Evolutionary conservation across 2,329 filamentous ascomycete species (phyloP).

Genomic region (Fusarium sambucinum): DNA sequence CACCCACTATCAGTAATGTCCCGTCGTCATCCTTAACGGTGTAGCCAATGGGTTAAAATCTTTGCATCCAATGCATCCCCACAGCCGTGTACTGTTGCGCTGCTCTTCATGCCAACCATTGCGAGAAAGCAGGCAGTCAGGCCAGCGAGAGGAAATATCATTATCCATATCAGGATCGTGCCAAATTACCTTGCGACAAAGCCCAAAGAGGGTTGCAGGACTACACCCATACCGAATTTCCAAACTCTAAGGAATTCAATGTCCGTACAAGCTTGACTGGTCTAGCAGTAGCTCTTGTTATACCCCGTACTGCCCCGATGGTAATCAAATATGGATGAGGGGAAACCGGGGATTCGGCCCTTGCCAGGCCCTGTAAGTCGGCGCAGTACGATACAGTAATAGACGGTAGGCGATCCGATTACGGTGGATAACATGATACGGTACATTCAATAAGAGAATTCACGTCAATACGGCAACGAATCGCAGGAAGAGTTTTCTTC

Average conservation of each 20-base stretch:
- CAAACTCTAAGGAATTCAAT: slow-evolving; percentile 41
- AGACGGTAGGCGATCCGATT: slow-evolving; percentile 23
- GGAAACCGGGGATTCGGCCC: slow-evolving; percentile 11
- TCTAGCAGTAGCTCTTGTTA: slow-evolving; percentile 4
- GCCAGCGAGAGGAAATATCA: slow-evolving; percentile 15
- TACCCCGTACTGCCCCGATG: slow-evolving; percentile 41
- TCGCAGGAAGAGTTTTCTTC: not conserved
- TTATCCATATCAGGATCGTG: slow-evolving; percentile 2
- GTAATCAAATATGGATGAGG: slow-evolving; percentile 17
- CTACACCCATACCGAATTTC: slow-evolving; percentile 9
- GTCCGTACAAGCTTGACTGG: slow-evolving; percentile 19
- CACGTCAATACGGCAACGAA: not conserved
- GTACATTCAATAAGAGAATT: not conserved
- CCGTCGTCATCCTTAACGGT: not conserved
- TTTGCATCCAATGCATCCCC: slow-evolving; percentile 9
- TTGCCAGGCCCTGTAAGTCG: slow-evolving; percentile 5
- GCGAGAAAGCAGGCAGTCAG: not conserved
- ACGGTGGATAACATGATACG: slow-evolving; percentile 4
- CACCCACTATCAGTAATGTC: not conserved
- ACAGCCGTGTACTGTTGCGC: slow-evolving; percentile 1
- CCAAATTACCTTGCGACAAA: slow-evolving; percentile 12
- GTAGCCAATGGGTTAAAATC: slow-evolving; percentile 28
- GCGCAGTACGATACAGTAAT: slow-evolving; percentile 19
- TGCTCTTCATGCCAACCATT: slow-evolving; percentile 20
- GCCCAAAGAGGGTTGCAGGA: slow-evolving; percentile 20